These are phyloP conservation scores for Fraxinus albicans DNA, from an alignment of 305 asterid species.

Conservation along the genomic window DNA sequence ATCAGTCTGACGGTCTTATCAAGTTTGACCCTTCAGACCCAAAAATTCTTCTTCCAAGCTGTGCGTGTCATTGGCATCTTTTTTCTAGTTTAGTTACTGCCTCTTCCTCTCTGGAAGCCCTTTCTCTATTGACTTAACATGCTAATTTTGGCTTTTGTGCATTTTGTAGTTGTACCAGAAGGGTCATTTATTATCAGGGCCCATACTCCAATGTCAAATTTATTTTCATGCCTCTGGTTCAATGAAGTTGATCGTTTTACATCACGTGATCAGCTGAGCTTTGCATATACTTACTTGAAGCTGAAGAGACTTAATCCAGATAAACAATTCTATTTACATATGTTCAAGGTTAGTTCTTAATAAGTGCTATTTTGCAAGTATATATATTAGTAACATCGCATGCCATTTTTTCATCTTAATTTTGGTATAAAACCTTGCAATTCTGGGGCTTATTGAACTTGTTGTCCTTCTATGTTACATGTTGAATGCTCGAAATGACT, in stretches of 20 bases:
- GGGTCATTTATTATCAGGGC: slow-evolving; percentile 93
- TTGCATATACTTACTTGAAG: slow-evolving; percentile 82
- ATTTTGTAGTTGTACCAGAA: slow-evolving; percentile 76
- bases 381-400: not conserved
- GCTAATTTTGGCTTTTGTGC: slow-evolving; percentile 11
- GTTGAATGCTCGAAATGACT: not conserved
- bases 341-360: slow-evolving; percentile 74
- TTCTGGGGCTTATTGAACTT: not conserved
- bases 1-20: slow-evolving; percentile 83
- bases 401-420: not conserved
- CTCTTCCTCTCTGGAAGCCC: slow-evolving; percentile 9
- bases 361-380: not conserved
- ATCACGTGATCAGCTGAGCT: slow-evolving; percentile 91
- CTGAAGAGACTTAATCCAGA: slow-evolving; percentile 71
- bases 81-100: slow-evolving; percentile 11
- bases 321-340: slow-evolving; percentile 54
- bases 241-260: slow-evolving; percentile 85
- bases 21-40: slow-evolving; percentile 73
- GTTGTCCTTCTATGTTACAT: not conserved
- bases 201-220: slow-evolving; percentile 85
- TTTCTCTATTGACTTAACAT: not conserved
- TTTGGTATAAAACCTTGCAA: not conserved
- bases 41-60: slow-evolving; percentile 66
- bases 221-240: slow-evolving; percentile 90
- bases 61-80: slow-evolving; percentile 42